Base-by-base conservation (phyloP, 1,284 basidiomycete genomes). In the Austroboletus novae-zelandiae region DNA sequence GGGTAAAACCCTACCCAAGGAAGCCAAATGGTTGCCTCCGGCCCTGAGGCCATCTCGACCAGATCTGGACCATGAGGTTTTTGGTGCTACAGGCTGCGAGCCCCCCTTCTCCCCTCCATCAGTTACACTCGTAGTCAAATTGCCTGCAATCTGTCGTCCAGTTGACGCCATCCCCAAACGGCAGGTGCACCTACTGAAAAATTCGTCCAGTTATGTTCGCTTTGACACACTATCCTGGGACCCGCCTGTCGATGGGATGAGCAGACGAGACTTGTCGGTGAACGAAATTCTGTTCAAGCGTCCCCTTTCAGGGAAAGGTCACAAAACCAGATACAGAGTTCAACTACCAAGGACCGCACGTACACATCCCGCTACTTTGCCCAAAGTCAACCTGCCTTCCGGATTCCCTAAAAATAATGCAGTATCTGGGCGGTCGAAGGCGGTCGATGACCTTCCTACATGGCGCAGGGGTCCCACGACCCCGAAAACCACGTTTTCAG, bases 161-260 rank as follows among this genome's bases (percentile, higher is more conserved):
- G 56, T 76, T 18, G 78, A 78, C 25, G 69, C 74, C 7, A 57
- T 85, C 17, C 65, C 72, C 25, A 76, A 70, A 52, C 75, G 70
- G 54, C 80, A 83, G 56, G 44, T 76, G 14, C 59, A 71, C 30
- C 54, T 71, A 32, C 74, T 75, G 60, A 77, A 72, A 47, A 71
- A 59, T 47, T 60, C 68, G 23, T 48, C 62, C 10, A 61, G 63
- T 29, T 71, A 69, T n/a, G 65, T 80, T 9, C 79, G 80, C 37
- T 79, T 83, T 64, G 89, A 92, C 56, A 75, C 84, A 14, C 72
- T 90, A 51, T 85, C 88, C 5, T 92, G 87, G 72, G 79, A 84
- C 27, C 90, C 91, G 27, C 86, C 88, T 8, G 75, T 91, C 9
- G 79, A 81, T 51, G 80, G 80, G 36, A 83, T 89, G 74, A 79